These are phyloP conservation scores for Nyctanthes arbortristis DNA, from an alignment of 257 asterid genomes.

Conservation along the genomic window DNA sequence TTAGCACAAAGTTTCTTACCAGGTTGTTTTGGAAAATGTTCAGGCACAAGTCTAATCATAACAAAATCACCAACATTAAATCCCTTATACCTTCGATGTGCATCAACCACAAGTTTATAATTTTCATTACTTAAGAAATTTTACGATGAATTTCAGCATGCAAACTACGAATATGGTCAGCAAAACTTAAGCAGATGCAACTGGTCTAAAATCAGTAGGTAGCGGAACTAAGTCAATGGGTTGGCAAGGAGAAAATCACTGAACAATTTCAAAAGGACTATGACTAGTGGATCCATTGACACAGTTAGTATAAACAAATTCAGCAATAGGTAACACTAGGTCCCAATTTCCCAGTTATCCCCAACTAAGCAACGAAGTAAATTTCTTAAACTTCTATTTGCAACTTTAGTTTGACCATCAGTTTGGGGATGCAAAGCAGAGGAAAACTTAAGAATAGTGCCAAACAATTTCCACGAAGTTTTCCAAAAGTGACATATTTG, in stretches of 20 bases:
- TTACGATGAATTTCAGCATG: background rate
- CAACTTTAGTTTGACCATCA: background rate
- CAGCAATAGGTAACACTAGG: no score
- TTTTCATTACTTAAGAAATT: background rate
- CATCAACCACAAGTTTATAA: background rate
- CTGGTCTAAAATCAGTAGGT: background rate
- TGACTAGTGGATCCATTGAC: background rate
- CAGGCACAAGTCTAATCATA: background rate
- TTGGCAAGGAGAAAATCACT: background rate
- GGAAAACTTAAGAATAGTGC: background rate
- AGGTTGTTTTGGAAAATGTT: background rate
- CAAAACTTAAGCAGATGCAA: background rate
- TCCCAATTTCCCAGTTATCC: background rate
- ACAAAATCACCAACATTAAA: background rate
- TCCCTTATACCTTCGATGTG: background rate
- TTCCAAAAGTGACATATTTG: background rate
- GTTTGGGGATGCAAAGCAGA: background rate
- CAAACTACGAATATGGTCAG: background rate
- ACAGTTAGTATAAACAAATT: background rate
- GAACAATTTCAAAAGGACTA: background rate
- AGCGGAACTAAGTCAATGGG: background rate
- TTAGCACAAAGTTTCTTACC: background rate
- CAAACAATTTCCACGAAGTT: background rate
- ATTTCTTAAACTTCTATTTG: background rate
- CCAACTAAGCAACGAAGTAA: background rate